Conservation (phyloP, 768 basidiomycete species). For the Psilocybe tampanensis region DNA sequence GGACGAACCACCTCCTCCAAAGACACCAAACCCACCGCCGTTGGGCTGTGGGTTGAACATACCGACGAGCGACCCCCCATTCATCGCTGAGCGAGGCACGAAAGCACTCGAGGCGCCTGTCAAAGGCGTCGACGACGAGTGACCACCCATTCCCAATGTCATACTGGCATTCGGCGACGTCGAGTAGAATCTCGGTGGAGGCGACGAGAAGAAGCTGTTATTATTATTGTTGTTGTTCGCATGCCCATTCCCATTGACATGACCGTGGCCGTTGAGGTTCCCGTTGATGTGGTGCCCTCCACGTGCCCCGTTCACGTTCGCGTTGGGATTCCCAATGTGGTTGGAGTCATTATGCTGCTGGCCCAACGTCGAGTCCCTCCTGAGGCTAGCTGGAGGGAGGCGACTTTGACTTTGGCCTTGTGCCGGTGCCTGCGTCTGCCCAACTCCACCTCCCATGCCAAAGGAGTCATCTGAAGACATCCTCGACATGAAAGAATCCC, state of each 20-base stretch:
- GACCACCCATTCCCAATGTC: slow-evolving; percentile 15
- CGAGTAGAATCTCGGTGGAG: slow-evolving; percentile 48
- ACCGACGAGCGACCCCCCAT: slow-evolving; percentile 1
- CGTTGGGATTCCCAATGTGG: too few species aligned
- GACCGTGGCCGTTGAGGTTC: slow-evolving; percentile 1
- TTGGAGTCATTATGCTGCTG: neutral
- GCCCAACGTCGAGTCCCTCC: slow-evolving; percentile 19
- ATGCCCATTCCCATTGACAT: slow-evolving; percentile 12
- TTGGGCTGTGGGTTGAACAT: neutral
- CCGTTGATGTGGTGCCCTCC: too few species aligned
- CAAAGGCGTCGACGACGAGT: slow-evolving; percentile 28
- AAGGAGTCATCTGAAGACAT: slow-evolving; percentile 21
- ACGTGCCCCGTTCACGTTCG: too few species aligned
- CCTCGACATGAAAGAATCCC: slow-evolving; percentile 17
- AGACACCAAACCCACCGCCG: slow-evolving; percentile 6
- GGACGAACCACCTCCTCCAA: neutral
- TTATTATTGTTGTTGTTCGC: neutral
- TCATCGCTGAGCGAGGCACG: slow-evolving; percentile 31
- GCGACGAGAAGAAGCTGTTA: slow-evolving; percentile 41
- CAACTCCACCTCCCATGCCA: slow-evolving; percentile 4
- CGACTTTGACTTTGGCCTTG: too few species aligned
- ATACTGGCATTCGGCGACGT: slow-evolving; percentile 35
- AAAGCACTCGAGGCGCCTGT: slow-evolving; percentile 35
- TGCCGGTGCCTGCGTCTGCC: too few species aligned
- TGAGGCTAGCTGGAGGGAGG: slow-evolving; percentile 14